Evolutionary conservation across 2,329 filamentous ascomycete genomes (phyloP), one percentile per base, ranked within the genome.

Genomic region (Fusarium sp.): DNA sequence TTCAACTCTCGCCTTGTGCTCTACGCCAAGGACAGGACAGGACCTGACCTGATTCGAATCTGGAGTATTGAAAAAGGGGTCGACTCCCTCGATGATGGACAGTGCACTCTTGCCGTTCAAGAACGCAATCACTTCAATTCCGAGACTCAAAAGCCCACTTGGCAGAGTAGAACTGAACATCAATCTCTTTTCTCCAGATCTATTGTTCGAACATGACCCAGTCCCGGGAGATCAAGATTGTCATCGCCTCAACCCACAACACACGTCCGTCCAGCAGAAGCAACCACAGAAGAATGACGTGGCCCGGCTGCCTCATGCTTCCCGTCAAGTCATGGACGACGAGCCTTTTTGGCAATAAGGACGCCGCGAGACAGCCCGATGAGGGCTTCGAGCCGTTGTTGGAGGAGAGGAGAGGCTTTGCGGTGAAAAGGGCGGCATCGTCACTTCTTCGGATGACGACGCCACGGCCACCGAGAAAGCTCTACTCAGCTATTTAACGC

Each of bases 361-460:
- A 64, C 7, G n/a, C 40, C 3, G 10, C 9, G 58, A 58, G n/a
- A n/a, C 44, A 6, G 44, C 9, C 44, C 6, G 65, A 70, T 2
- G 68, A 74, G 1, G 74, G 73, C 8, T 61, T 64, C 8, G 70
- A 74, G 38, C 75, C 75, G 2, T 44, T 77, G 14, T 33, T 77
- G 7, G 64, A 61, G 8, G 62, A 69, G 29, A 58, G 58, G 10
- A 60, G 11, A 4, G 25, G 29, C 6, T 67, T 59, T n/a, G 65
- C 75, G 9, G 83, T 83, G 3, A 79, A 74, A n/a, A 79, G 84
- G 62, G 82, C 82, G 1, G 79, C 78, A 1, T 65, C 77, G 5
- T 79, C 80, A 4, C 82, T 82, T 68, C 70, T 84, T 54, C 78
- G 73, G 69, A 84, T 81, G 6, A 77, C 82, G 4, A 82, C 83